Evolutionary conservation across 129 eudicot genomes (phyloP).

Genomic region (Lactuca saligna): DNA sequence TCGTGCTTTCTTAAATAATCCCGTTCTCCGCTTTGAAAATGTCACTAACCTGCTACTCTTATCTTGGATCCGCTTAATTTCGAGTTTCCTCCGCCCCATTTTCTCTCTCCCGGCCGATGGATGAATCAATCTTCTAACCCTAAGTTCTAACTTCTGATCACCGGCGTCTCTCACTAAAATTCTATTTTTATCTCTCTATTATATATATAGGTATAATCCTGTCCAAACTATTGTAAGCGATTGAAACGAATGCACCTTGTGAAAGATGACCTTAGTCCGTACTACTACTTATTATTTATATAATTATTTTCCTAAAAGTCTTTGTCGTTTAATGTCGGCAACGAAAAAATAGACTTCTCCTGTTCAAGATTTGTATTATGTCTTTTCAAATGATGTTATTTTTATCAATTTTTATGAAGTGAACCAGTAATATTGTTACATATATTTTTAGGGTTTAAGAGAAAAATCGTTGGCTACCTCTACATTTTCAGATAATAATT

Average conservation of each 20-base stretch:
- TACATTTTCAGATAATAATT: no score
- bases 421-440: no score
- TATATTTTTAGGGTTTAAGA: no score
- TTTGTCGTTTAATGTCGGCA: neutral
- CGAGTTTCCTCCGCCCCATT: conserved; percentile 10
- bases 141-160: neutral
- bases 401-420: no score
- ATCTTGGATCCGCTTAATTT: conserved; percentile 32
- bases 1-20: conserved; percentile 31
- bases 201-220: neutral
- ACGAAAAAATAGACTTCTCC: neutral
- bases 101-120: neutral
- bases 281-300: no score
- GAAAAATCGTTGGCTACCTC: no score
- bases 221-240: neutral
- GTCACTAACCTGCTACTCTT: conserved; percentile 20
- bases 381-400: neutral
- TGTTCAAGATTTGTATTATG: neutral
- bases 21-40: conserved; percentile 30
- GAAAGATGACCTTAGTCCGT: no score
- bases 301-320: no score
- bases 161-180: neutral
- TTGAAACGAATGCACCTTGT: neutral
- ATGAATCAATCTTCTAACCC: neutral
- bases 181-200: no score